These are phyloP conservation scores for Nemania bipapillata DNA, from an alignment of 2,329 filamentous ascomycete genomes.

Conservation along the genomic window DNA sequence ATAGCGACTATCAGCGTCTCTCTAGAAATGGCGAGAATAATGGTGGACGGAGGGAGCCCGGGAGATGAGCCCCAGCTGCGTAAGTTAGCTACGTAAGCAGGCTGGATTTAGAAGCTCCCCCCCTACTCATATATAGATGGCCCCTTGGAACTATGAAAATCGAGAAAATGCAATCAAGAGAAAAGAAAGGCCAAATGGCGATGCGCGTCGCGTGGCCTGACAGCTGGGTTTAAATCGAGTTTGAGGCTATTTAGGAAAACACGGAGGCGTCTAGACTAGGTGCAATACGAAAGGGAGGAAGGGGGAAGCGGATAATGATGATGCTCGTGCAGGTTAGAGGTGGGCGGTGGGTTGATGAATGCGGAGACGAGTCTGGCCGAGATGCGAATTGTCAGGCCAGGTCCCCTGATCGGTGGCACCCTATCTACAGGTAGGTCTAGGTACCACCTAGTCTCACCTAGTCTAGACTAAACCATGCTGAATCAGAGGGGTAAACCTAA, in stretches of 20 bases:
- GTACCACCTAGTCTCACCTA: neutral
- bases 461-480: too few species aligned
- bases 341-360: conserved; percentile 17
- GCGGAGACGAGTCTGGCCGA: conserved; percentile 4
- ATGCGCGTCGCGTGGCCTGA: conserved; percentile 9
- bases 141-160: conserved; percentile 9
- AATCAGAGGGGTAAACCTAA: too few species aligned
- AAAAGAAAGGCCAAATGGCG: conserved; percentile 7
- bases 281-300: conserved; percentile 33
- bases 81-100: conserved; percentile 8
- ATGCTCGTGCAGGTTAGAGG: conserved; percentile 30
- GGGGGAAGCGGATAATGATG: conserved; percentile 37
- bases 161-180: conserved; percentile 14
- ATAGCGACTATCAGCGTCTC: conserved; percentile 7
- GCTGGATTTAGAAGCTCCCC: conserved; percentile 9
- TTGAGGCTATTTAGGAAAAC: conserved; percentile 19
- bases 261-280: conserved; percentile 24
- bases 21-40: neutral
- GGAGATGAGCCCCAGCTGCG: neutral
- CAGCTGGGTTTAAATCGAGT: neutral
- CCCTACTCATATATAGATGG: conserved; percentile 7
- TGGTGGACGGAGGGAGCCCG: neutral
- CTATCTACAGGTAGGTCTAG: neutral
- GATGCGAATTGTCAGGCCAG: neutral
- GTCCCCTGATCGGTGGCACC: conserved; percentile 11